Evolutionary conservation across 352 stramenopile species (phyloP).

Genomic region (Globisporangium cederbergense): DNA sequence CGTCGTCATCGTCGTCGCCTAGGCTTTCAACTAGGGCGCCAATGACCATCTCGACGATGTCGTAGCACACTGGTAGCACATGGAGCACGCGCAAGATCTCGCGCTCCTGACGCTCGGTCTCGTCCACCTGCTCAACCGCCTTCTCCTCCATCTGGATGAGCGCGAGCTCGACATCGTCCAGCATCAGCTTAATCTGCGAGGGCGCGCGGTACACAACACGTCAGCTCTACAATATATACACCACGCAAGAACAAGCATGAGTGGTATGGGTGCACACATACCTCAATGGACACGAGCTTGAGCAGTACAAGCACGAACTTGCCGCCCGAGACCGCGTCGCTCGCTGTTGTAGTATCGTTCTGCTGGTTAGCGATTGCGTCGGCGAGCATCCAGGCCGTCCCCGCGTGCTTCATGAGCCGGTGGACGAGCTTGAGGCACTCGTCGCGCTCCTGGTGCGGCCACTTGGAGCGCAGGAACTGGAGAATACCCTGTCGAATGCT

Average conservation of each 20-base stretch:
- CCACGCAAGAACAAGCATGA: neutral
- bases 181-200: slow-evolving; percentile 75
- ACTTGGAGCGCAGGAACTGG: slow-evolving; percentile 66
- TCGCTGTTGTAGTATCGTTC: neutral
- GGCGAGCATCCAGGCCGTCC: slow-evolving; percentile 59
- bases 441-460: slow-evolving; percentile 68
- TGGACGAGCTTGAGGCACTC: slow-evolving; percentile 56
- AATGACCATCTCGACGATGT: slow-evolving; percentile 71
- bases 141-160: slow-evolving; percentile 68
- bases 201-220: neutral
- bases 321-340: slow-evolving; percentile 50
- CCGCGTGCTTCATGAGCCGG: slow-evolving; percentile 57
- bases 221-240: neutral
- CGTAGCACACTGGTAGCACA: slow-evolving; percentile 75
- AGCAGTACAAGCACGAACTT: slow-evolving; percentile 78
- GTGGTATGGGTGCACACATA: slow-evolving; percentile 17
- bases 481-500: slow-evolving; percentile 57
- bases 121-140: slow-evolving; percentile 40
- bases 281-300: slow-evolving; percentile 78
- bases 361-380: slow-evolving; percentile 41
- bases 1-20: neutral
- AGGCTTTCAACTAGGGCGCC: slow-evolving; percentile 52
- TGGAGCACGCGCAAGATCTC: slow-evolving; percentile 54
- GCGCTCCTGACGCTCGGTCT: slow-evolving; percentile 38
- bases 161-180: slow-evolving; percentile 76